Percentiles rank a stretch among this genome's conserved stretches.
These are phyloP conservation scores for Fusarium sp. DNA, from an alignment of 2,329 filamentous ascomycete species.

Conservation along the genomic window DNA sequence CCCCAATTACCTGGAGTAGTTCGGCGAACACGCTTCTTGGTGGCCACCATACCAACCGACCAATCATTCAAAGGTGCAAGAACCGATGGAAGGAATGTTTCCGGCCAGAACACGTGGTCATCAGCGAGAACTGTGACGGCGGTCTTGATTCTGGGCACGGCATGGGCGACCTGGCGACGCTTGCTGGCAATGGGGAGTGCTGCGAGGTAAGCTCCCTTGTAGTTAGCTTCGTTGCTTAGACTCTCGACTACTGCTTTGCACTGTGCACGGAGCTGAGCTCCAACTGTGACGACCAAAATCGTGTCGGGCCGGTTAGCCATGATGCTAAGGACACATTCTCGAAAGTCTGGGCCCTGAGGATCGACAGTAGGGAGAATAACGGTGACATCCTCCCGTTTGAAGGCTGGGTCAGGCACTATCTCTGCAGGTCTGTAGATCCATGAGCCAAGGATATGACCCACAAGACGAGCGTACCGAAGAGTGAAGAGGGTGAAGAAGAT, in stretches of 20 bases:
- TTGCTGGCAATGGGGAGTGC: conserved; percentile 56
- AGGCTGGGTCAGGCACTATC: conserved; percentile 43
- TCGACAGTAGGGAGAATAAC: conserved; percentile 66
- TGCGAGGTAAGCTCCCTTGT: conserved; percentile 47
- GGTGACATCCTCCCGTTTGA: conserved; percentile 56
- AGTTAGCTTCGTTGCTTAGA: neutral
- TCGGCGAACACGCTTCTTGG: conserved; percentile 65
- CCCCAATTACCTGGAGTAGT: conserved; percentile 44
- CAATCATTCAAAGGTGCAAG: conserved; percentile 59
- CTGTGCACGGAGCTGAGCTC: conserved; percentile 40
- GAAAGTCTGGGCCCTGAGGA: conserved; percentile 55
- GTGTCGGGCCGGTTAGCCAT: conserved; percentile 52
- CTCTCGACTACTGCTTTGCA: conserved; percentile 29
- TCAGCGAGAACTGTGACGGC: conserved; percentile 61
- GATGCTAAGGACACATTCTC: conserved; percentile 54
- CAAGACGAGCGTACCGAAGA: conserved; percentile 58
- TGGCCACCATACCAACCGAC: conserved; percentile 66
- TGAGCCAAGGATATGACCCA: conserved; percentile 57
- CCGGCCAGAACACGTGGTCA: conserved; percentile 66
- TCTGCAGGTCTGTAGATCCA: conserved; percentile 54
- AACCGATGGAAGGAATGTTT: conserved; percentile 54
- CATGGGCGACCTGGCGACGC: conserved; percentile 59
- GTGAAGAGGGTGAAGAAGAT: conserved; percentile 48
- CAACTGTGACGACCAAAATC: conserved; percentile 61
- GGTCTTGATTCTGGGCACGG: conserved; percentile 53